Percentiles rank a stretch among this genome's conserved stretches.
Conservation (phyloP, 2,329 filamentous ascomycete species). For the Colletotrichum siamense region DNA sequence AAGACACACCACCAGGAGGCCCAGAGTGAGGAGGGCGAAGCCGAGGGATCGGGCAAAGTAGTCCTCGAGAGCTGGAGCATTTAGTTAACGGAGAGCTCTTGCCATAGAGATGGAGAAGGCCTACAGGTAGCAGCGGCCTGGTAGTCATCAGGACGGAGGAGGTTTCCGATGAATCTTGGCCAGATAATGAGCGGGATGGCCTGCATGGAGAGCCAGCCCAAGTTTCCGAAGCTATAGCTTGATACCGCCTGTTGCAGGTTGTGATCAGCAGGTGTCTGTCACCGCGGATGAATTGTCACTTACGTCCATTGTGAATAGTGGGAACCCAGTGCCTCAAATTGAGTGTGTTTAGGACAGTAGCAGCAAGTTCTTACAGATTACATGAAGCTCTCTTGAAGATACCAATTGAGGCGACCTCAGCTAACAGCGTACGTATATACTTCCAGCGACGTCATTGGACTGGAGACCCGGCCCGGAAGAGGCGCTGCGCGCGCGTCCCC, state of each 20-base stretch:
- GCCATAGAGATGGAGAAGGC: neutral
- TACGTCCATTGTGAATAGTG: constrained; percentile 30
- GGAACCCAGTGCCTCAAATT: neutral
- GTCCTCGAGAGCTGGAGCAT: constrained; percentile 62
- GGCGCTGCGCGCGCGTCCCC: neutral
- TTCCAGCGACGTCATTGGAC: constrained; percentile 19
- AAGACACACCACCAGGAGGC: constrained; percentile 68
- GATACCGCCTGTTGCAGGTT: constrained; percentile 48
- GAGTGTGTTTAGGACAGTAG: neutral
- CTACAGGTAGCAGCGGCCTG: constrained; percentile 31
- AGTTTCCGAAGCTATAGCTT: constrained; percentile 55
- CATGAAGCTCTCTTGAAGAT: neutral
- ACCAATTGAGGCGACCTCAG: neutral
- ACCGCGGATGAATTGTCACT: neutral
- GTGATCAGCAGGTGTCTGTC: neutral
- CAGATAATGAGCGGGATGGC: constrained; percentile 52
- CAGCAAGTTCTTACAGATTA: neutral
- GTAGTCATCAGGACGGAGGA: constrained; percentile 41
- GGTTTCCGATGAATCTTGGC: constrained; percentile 51
- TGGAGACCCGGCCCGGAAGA: neutral
- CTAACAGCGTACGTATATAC: neutral
- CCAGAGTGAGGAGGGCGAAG: constrained; percentile 69
- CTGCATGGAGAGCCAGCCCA: constrained; percentile 57
- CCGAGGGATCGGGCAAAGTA: constrained; percentile 79
- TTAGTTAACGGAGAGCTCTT: neutral